Conservation (phyloP, 2,329 filamentous ascomycete genomes). For the Lasiodiplodia sp. region DNA sequence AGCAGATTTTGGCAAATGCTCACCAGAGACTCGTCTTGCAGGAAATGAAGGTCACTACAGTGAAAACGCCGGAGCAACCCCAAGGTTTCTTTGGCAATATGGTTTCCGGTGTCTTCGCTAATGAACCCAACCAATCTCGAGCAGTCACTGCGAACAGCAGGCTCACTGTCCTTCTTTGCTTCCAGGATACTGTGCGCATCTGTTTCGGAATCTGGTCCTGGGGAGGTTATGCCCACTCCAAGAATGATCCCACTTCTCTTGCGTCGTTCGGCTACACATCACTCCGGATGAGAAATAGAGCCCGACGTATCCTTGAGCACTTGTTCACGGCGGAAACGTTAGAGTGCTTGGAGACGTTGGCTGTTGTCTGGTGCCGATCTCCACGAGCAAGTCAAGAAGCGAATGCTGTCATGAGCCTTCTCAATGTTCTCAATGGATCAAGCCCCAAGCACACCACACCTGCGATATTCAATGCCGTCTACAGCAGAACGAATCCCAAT, state of each 20-base stretch:
- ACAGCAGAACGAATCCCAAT: constrained; percentile 86
- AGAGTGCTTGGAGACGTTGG: constrained; percentile 90
- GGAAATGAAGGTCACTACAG: constrained; percentile 71
- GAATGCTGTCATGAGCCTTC: constrained; percentile 78
- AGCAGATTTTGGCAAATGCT: constrained; percentile 85
- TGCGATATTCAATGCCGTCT: constrained; percentile 94
- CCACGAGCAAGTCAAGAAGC: constrained; percentile 59
- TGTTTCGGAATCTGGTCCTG: constrained; percentile 96
- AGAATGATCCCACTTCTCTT: constrained; percentile 70
- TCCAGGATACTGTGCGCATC: constrained; percentile 92
- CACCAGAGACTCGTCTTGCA: constrained; percentile 83
- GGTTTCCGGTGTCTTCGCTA: constrained; percentile 87
- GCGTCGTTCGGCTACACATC: constrained; percentile 93
- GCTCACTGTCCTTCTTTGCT: constrained; percentile 91
- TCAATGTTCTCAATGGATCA: constrained; percentile 90
- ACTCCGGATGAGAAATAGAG: constrained; percentile 86
- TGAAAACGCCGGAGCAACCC: constrained; percentile 81
- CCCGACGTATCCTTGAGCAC: constrained; percentile 87
- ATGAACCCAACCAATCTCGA: constrained; percentile 77
- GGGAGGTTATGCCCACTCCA: constrained; percentile 68
- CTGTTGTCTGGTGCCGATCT: constrained; percentile 77
- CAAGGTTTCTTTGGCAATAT: constrained; percentile 94
- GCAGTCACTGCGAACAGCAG: constrained; percentile 90
- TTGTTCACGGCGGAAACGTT: constrained; percentile 90
- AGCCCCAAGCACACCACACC: constrained; percentile 91